phyloP scores from a whole-genome alignment of 148 eudicot genomes.

The Agrostemma githago region DNA sequence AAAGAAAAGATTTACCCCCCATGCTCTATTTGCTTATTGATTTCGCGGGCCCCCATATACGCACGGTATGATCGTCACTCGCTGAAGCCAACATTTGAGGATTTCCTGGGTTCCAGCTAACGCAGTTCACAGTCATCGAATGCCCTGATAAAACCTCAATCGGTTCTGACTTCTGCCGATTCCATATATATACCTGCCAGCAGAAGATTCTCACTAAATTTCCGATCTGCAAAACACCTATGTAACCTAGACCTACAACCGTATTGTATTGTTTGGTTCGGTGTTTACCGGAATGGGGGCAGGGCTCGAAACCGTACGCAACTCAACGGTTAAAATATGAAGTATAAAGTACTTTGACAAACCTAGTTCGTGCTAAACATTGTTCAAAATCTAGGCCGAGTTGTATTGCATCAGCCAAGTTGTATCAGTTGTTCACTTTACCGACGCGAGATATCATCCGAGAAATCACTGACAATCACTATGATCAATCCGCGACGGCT shows the following conservation, averaged over 20 bases:
- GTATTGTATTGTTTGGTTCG: not conserved
- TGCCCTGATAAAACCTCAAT: conserved; percentile 75
- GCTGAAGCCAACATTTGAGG: conserved; percentile 92
- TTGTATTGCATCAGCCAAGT: too few species aligned
- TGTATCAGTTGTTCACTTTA: too few species aligned
- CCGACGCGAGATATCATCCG: too few species aligned
- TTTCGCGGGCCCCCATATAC: conserved; percentile 74
- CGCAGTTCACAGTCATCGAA: conserved; percentile 80
- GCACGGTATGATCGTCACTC: conserved; percentile 88
- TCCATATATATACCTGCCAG: conserved; percentile 86
- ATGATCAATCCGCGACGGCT: too few species aligned
- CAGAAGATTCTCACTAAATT: not conserved
- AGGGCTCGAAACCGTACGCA: not conserved
- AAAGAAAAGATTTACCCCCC: not conserved
- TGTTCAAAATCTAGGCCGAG: too few species aligned
- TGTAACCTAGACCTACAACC: not conserved
- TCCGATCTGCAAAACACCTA: not conserved
- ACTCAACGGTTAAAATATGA: not conserved
- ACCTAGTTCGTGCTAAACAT: not conserved
- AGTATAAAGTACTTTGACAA: not conserved
- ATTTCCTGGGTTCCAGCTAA: conserved; percentile 83
- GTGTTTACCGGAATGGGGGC: too few species aligned
- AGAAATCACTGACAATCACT: too few species aligned
- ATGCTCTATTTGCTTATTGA: conserved; percentile 14
- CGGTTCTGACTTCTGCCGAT: conserved; percentile 53